Evolutionary conservation across 2,329 filamentous ascomycete species (phyloP).

Genomic region (Trichothecium roseum): DNA sequence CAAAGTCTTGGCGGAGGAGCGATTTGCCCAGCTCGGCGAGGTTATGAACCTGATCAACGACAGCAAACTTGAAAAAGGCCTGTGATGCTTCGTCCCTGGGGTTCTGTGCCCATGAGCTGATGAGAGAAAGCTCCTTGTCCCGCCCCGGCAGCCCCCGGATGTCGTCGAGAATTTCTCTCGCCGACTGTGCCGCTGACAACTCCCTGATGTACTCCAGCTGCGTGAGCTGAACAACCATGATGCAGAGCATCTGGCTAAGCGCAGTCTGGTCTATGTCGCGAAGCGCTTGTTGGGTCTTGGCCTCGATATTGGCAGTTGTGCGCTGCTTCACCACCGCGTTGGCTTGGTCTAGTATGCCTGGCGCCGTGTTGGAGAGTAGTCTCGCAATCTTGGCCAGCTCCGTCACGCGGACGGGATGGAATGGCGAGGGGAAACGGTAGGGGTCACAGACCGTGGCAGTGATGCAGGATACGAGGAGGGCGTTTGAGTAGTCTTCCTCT

Average conservation of each 20-base stretch:
- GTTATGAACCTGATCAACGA: constrained; percentile 35
- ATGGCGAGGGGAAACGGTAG: constrained; percentile 37
- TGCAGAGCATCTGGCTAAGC: constrained; percentile 41
- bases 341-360: constrained; percentile 11
- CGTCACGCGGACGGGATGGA: constrained; percentile 38
- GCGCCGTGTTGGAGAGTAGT: constrained; percentile 38
- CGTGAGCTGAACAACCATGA: constrained; percentile 33
- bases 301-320: constrained; percentile 9
- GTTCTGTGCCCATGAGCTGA: constrained; percentile 32
- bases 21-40: constrained; percentile 34
- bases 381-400: constrained; percentile 40
- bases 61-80: constrained; percentile 38
- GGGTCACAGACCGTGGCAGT: constrained; percentile 37
- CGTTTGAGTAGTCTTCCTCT: constrained; percentile 10
- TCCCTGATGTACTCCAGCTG: constrained; percentile 36
- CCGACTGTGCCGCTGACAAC: constrained; percentile 24
- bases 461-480: constrained; percentile 37
- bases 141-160: constrained; percentile 35
- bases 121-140: constrained; percentile 30
- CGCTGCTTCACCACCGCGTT: constrained; percentile 4
- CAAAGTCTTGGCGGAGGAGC: constrained; percentile 31
- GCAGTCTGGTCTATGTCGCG: constrained; percentile 39
- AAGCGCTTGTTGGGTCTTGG: constrained; percentile 19
- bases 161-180: constrained; percentile 36
- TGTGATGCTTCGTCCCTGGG: constrained; percentile 26